A percentile compares a stretch with the other conserved stretches of the same genome.
Conservation (phyloP, 2,329 filamentous ascomycete species). For the Phyllosticta paracitricarpa region DNA sequence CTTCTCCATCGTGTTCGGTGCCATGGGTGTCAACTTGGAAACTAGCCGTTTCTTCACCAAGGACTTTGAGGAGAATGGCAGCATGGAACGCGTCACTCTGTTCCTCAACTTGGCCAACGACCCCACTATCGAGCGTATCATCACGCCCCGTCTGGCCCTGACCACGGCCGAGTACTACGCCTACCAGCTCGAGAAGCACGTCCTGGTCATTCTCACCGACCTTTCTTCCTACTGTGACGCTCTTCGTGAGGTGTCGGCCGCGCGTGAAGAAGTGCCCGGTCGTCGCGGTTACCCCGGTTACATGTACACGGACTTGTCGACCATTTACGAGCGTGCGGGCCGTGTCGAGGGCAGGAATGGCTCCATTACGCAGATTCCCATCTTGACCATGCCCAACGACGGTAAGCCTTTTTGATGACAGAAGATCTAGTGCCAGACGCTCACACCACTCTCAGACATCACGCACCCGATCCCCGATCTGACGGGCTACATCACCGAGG, state of each 20-base stretch:
- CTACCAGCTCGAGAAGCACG: constrained; percentile 99
- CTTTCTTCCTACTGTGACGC: constrained; percentile 97
- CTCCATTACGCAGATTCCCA: constrained; percentile 98
- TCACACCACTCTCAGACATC: constrained; percentile 52
- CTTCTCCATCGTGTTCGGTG: constrained; percentile 98
- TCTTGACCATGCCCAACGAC: constrained; percentile 99
- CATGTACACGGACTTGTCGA: constrained; percentile 99
- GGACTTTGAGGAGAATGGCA: constrained; percentile 98
- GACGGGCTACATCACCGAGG: constrained; percentile 98
- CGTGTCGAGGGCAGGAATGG: constrained; percentile 95
- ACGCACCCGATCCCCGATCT: constrained; percentile 98
- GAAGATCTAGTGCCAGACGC: not conserved
- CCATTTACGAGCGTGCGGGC: constrained; percentile 97
- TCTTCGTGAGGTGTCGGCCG: constrained; percentile 94
- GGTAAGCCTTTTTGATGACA: constrained; percentile 38
- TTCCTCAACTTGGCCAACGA: constrained; percentile 99
- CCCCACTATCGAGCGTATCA: constrained; percentile 98
- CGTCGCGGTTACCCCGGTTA: constrained; percentile 99
- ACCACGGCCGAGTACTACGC: constrained; percentile 99
- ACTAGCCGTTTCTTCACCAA: constrained; percentile 96
- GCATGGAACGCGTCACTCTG: constrained; percentile 89
- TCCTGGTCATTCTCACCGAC: constrained; percentile 96
- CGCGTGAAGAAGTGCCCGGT: constrained; percentile 96
- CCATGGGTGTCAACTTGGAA: constrained; percentile 99
- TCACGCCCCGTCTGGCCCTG: constrained; percentile 93